phyloP scores from a whole-genome alignment of 805 yeast species.

The Hanseniaspora nectarophila region DNA sequence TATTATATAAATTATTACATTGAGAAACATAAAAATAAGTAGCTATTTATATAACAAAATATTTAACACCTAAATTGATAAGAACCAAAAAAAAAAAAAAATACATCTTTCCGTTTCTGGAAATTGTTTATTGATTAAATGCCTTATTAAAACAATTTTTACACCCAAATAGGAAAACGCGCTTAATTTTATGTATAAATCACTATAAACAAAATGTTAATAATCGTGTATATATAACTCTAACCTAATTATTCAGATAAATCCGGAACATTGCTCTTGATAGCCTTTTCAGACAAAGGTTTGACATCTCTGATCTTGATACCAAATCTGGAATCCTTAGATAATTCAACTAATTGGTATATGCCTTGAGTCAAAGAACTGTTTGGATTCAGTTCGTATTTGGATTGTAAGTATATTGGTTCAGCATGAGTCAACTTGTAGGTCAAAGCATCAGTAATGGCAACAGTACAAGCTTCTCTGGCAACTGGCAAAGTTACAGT shows the following conservation, averaged over 20 bases:
- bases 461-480: constrained; percentile 68
- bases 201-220: not conserved
- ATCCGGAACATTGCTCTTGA: constrained; percentile 11
- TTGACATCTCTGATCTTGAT: constrained; percentile 50
- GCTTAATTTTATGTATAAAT: not conserved
- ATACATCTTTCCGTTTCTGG: not conserved
- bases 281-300: constrained; percentile 30
- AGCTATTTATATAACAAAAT: not conserved
- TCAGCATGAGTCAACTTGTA: constrained; percentile 61
- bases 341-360: constrained; percentile 43
- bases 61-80: too few relatives aligned
- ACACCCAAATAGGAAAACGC: too few relatives aligned
- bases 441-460: constrained; percentile 40
- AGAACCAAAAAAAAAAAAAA: not conserved
- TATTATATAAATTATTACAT: too few relatives aligned
- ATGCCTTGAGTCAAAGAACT: constrained; percentile 35
- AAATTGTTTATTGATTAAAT: not conserved
- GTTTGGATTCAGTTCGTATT: constrained; percentile 46
- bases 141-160: too few relatives aligned
- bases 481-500: constrained; percentile 50
- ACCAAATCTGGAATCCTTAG: constrained; percentile 61
- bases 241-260: constrained; percentile 10
- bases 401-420: constrained; percentile 84
- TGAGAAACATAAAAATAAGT: not conserved
- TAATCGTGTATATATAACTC: not conserved